Conservation (phyloP, 2,329 filamentous ascomycete genomes). For the Beauveria asiatica region DNA sequence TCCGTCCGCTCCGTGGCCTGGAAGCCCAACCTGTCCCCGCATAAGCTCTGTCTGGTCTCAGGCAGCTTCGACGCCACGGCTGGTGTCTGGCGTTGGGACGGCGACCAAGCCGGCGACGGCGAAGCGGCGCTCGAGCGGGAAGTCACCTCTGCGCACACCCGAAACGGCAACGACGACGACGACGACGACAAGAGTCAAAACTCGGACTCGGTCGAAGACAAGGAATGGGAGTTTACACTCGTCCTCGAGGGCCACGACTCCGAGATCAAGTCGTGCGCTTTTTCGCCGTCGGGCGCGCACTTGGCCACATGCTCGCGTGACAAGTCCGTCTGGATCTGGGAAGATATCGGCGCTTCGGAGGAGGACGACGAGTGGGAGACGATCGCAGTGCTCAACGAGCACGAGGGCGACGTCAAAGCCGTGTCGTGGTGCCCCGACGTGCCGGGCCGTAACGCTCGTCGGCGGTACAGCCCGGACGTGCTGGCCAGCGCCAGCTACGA, state of each 20-base stretch:
- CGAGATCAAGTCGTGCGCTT: constrained; percentile 77
- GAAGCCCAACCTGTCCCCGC: constrained; percentile 61
- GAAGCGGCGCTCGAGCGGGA: constrained; percentile 7
- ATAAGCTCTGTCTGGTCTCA: constrained; percentile 73
- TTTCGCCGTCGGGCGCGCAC: constrained; percentile 64
- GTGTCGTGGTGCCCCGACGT: constrained; percentile 82
- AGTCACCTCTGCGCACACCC: constrained; percentile 1
- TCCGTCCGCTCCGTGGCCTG: constrained; percentile 80
- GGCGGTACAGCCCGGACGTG: constrained; percentile 55
- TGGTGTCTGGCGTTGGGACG: constrained; percentile 68
- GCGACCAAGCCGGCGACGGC: constrained; percentile 24
- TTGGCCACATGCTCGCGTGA: constrained; percentile 87
- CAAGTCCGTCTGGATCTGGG: constrained; percentile 98
- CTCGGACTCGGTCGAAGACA: constrained; percentile 50
- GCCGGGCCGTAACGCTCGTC: constrained; percentile 35
- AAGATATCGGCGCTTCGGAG: constrained; percentile 66
- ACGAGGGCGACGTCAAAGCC: constrained; percentile 90
- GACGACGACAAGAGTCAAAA: constrained; percentile 20
- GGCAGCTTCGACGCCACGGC: constrained; percentile 92
- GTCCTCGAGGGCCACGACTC: constrained; percentile 92
- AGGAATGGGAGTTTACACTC: constrained; percentile 88
- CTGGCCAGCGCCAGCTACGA: constrained; percentile 92
- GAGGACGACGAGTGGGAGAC: constrained; percentile 96
- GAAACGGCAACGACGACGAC: constrained; percentile 16
- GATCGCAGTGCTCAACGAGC: constrained; percentile 86